phyloP scores from a whole-genome alignment of 805 yeast genomes.

The Lipomyces yamanashiensis region DNA sequence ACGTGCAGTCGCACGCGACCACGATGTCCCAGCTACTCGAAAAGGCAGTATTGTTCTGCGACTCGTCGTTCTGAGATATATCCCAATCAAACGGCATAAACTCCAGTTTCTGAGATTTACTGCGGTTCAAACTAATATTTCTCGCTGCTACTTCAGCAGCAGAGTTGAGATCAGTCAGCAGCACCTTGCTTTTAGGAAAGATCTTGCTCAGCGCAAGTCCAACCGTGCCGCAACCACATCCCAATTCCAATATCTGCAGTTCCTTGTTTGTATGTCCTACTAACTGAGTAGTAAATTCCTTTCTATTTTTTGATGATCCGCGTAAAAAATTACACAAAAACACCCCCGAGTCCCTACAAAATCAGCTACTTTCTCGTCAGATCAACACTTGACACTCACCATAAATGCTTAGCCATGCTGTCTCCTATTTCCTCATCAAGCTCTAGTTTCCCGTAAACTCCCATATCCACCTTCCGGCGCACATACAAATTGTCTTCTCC shows the following conservation, averaged over 20 bases:
- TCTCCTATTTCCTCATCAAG: constrained; percentile 49
- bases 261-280: background rate
- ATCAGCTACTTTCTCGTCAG: background rate
- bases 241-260: constrained; percentile 47
- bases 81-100: constrained; percentile 51
- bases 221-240: constrained; percentile 52
- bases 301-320: background rate
- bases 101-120: constrained; percentile 19
- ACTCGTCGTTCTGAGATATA: constrained; percentile 26
- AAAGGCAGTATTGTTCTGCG: constrained; percentile 38
- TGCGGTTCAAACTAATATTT: constrained; percentile 44
- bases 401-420: constrained; percentile 51
- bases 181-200: constrained; percentile 34
- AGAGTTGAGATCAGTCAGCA: constrained; percentile 49
- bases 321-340: constrained; percentile 20
- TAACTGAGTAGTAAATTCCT: background rate
- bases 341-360: constrained; percentile 32
- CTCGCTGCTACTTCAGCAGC: constrained; percentile 47
- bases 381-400: constrained; percentile 48
- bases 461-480: constrained; percentile 11
- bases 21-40: constrained; percentile 47
- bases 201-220: constrained; percentile 44
- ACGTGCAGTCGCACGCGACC: constrained; percentile 51
- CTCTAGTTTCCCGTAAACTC: background rate
- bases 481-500: constrained; percentile 18